These are phyloP conservation scores for Agaricales sp. DNA, from an alignment of 1,284 basidiomycete species.

Conservation along the genomic window DNA sequence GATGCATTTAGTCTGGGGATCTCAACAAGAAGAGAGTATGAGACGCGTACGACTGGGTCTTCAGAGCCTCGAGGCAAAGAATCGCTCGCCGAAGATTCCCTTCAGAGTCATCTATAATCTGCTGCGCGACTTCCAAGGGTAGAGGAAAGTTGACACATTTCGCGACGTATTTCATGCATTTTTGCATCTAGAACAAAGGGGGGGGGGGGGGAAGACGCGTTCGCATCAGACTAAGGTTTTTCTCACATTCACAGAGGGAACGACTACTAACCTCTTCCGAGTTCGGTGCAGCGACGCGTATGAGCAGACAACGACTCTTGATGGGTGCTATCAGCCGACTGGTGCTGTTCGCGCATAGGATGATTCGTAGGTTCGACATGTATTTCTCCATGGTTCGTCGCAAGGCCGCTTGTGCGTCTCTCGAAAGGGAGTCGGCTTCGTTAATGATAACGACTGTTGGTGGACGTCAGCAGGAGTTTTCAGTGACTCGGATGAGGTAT, in stretches of 20 bases:
- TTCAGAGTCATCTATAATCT: constrained; percentile 73
- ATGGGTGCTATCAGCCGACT: constrained; percentile 97
- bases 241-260: constrained; percentile 1
- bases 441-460: constrained; percentile 92
- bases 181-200: constrained; percentile 52
- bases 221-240: constrained; percentile 2
- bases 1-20: not conserved
- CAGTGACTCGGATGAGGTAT: constrained; percentile 1
- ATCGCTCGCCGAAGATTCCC: constrained; percentile 95
- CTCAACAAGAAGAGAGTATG: constrained; percentile 5
- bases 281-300: constrained; percentile 87
- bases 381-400: constrained; percentile 99
- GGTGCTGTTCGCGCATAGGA: constrained; percentile 97
- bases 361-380: constrained; percentile 95
- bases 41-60: constrained; percentile 77
- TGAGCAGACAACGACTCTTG: constrained; percentile 86
- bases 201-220: constrained; percentile 4
- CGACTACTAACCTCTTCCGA: constrained; percentile 55
- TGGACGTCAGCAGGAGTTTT: not conserved
- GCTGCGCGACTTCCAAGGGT: constrained; percentile 61
- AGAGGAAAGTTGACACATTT: constrained; percentile 76
- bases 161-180: constrained; percentile 75
- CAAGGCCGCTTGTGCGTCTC: constrained; percentile 95
- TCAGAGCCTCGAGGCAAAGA: constrained; percentile 89
- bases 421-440: constrained; percentile 89